Evolutionary conservation across 257 asterid species (phyloP).

Genomic region (Rehmannia glutinosa): DNA sequence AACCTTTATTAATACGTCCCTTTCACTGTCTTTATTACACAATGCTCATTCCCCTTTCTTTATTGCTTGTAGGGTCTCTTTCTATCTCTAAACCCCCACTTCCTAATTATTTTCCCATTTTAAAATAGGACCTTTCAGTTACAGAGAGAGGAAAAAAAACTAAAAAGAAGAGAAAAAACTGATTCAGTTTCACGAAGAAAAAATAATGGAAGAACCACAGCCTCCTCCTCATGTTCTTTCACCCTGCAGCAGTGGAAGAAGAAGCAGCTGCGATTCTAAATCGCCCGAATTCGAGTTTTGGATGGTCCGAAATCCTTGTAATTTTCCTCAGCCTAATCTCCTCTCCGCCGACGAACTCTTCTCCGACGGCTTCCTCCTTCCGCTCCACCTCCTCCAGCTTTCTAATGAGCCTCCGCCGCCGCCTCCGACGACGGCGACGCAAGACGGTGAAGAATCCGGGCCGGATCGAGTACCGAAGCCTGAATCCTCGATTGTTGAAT

Average conservation of each 20-base stretch:
- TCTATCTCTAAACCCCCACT: constrained; percentile 10
- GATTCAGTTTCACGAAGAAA: background rate
- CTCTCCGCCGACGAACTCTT: constrained; percentile 72
- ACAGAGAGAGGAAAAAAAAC: background rate
- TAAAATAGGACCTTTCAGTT: background rate
- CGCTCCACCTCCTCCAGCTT: constrained; percentile 44
- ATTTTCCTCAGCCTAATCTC: constrained; percentile 50
- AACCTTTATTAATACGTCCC: constrained; percentile 16
- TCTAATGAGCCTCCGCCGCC: constrained; percentile 16
- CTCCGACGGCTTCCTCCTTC: constrained; percentile 63
- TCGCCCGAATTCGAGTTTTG: constrained; percentile 82
- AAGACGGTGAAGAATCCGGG: constrained; percentile 20
- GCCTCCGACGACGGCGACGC: background rate
- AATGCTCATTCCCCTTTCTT: constrained; percentile 15
- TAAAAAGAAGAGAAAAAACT: background rate
- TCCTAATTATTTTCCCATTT: background rate
- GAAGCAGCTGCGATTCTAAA: constrained; percentile 25
- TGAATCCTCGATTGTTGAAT: constrained; percentile 12
- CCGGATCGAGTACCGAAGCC: constrained; percentile 17
- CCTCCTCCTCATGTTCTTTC: constrained; percentile 34
- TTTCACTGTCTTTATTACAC: constrained; percentile 16
- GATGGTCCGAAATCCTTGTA: constrained; percentile 57
- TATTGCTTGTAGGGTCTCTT: constrained; percentile 22
- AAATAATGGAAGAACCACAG: constrained; percentile 35
- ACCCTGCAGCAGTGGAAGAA: constrained; percentile 42